Evolutionary conservation across 2,329 filamentous ascomycete species (phyloP).

Genomic region (Thyridium curvatum): DNA sequence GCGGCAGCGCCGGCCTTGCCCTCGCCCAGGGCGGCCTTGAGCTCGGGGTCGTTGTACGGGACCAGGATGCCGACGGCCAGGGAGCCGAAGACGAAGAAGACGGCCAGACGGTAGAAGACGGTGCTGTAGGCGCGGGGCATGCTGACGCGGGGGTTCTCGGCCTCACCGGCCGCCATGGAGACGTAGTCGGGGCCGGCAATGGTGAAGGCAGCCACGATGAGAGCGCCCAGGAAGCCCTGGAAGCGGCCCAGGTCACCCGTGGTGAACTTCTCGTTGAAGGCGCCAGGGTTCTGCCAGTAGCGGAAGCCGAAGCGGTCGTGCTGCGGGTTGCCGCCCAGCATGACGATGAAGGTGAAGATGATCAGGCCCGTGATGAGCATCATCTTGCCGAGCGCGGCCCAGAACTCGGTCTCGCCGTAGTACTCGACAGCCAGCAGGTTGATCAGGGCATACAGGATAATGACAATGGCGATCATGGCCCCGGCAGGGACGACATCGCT

Average conservation of each 20-base stretch:
- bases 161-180: constrained; percentile 42
- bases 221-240: constrained; percentile 56
- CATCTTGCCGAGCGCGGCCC: constrained; percentile 34
- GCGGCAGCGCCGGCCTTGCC: constrained; percentile 38
- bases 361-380: constrained; percentile 22
- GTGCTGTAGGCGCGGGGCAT: constrained; percentile 60
- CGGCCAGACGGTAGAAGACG: constrained; percentile 58
- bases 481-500: constrained; percentile 31
- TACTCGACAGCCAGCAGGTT: constrained; percentile 34
- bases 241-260: constrained; percentile 50
- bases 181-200: constrained; percentile 58
- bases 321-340: constrained; percentile 34
- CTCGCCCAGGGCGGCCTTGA: constrained; percentile 44
- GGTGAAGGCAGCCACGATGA: constrained; percentile 55
- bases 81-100: constrained; percentile 62
- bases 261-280: constrained; percentile 47
- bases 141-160: constrained; percentile 49
- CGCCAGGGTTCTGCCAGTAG: constrained; percentile 21
- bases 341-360: constrained; percentile 34
- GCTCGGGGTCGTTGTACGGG: constrained; percentile 49
- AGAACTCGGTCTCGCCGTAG: constrained; percentile 40
- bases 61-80: constrained; percentile 58
- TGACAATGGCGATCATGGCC: constrained; percentile 33
- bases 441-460: constrained; percentile 14
- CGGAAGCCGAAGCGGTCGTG: constrained; percentile 26